Base-by-base conservation (phyloP, 2,329 filamentous ascomycete species). In the Bipolaris bicolor region DNA sequence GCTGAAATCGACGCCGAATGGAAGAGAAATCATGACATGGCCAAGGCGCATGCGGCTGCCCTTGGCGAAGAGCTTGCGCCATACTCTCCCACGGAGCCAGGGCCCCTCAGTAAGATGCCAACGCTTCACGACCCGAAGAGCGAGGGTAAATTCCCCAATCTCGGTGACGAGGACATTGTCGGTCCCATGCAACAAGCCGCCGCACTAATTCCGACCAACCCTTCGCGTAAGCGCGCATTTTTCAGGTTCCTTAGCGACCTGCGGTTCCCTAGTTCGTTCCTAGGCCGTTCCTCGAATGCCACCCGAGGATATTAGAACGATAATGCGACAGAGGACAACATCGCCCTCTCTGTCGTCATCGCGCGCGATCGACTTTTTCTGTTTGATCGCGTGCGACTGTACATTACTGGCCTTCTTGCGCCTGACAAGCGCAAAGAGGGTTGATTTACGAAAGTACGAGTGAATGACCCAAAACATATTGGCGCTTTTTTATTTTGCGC, bases 101-200 rank as follows among this genome's bases (percentile, higher is more conserved):
- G 83, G 56, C 80, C 88, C 29, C 82, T 88, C 40, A 85, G 85
- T 57, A 86, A 85, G 55, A 86, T 92, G 62, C 89, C 90, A 0
- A 83, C 85, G 24, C 84, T 93, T 65, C 81, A 88, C 61, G 87
- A 90, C 71, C 82, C 88, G 54, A 76, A 83, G 75, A 79, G 81
- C 71, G 84, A 90, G 61, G 89, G 90, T 71, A 97, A 97, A 76
- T 97, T 97, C 69, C 92, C 92, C 22, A 87, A 89, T 66, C 85
- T 94, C 31, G 92, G 92, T 50, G 92, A 97, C 69, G 89, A 93
- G 67, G 93, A 96, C 75, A 96, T 97, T 72, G 92, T 97, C 43
- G 93, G 93, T 1, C 93, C 93, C 6, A 97, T 97, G 93, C 58
- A 66, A 58, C 49, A 61, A 56, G 55, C 67, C 57, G 64, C 73